Base-by-base conservation (phyloP, 2,329 filamentous ascomycete species). In the Fusarium xyrophilum region DNA sequence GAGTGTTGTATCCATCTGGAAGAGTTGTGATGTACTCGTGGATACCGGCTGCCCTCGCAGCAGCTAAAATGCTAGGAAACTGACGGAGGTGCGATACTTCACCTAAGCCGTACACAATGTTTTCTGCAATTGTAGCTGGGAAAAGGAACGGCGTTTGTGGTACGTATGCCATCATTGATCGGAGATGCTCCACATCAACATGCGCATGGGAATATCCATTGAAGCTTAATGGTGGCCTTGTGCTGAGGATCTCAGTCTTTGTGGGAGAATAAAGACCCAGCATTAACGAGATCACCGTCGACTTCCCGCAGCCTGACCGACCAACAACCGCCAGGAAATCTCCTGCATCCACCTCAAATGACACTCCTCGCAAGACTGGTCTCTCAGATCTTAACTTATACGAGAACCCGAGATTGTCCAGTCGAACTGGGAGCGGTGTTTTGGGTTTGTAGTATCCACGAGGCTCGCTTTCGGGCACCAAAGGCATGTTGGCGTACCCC, bases 251-350 rank as follows among this genome's bases (percentile, higher is more conserved):
- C 2, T 63, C 25, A 3, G 48, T 11, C 47, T 57, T 5, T 38
- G 47, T n/a, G 1, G 85, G 83, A 4, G 77, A 69, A 69, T 96
- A 93, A 0, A 97, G 82, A 2, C 90, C 88, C 7, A 96, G 80
- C 0, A 98, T 82, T 0, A 98, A 80, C 0, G 91, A 87, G 1
- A 91, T 85, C 36, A 97, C 84, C 0, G 95, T 97, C 17, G 91
- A 94, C 79, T 99, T 98, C 2, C 96, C 95, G n/a, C 91, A 92
- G 0, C 96, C 95, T 0, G 93, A 97, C 2, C 86, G 81, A 2
- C 95, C 94, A 4, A 96, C 93, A 23, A 98, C 88, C 5, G 92
- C 93, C 1, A 89, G 89, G 69, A 88, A 91, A 7, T 86, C 88
- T 25, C 89, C 88, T 0, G 85, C 77, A 2, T 82, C 75, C 53